phyloP scores from a whole-genome alignment of 139 green algal genomes.

The Micractinium conductrix region DNA sequence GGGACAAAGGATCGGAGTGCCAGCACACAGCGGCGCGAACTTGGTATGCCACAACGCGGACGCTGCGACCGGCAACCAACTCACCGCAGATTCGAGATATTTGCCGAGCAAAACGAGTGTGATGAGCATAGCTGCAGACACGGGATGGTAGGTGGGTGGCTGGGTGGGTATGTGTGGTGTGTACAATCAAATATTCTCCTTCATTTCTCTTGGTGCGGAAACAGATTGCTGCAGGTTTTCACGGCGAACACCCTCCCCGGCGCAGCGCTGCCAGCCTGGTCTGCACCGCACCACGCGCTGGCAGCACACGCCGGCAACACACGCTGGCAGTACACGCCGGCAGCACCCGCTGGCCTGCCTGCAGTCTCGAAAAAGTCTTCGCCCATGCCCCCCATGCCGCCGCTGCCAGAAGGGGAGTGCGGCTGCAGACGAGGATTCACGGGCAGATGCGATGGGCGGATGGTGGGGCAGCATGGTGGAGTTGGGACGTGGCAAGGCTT shows the following conservation, averaged over 20 bases:
- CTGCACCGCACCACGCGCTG: too few relatives aligned
- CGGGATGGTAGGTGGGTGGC: too few relatives aligned
- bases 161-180: too few relatives aligned
- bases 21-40: background rate
- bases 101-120: constrained; percentile 94
- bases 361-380: constrained; percentile 98
- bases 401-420: background rate
- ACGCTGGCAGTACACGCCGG: too few relatives aligned
- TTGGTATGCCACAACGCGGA: too few relatives aligned
- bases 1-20: background rate
- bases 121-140: constrained; percentile 97
- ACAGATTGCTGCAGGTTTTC: too few relatives aligned
- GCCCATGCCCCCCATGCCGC: constrained; percentile 30
- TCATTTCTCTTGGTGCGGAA: too few relatives aligned
- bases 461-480: background rate
- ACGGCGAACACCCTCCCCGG: too few relatives aligned
- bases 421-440: background rate
- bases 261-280: too few relatives aligned
- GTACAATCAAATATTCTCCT: too few relatives aligned
- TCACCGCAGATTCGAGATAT: constrained; percentile 48
- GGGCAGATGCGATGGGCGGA: background rate
- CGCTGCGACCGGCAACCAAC: background rate
- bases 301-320: too few relatives aligned
- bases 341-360: too few relatives aligned
- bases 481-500: background rate